Evolutionary conservation across 306 rosid species (phyloP).

Genomic region (Lablab purpureus): DNA sequence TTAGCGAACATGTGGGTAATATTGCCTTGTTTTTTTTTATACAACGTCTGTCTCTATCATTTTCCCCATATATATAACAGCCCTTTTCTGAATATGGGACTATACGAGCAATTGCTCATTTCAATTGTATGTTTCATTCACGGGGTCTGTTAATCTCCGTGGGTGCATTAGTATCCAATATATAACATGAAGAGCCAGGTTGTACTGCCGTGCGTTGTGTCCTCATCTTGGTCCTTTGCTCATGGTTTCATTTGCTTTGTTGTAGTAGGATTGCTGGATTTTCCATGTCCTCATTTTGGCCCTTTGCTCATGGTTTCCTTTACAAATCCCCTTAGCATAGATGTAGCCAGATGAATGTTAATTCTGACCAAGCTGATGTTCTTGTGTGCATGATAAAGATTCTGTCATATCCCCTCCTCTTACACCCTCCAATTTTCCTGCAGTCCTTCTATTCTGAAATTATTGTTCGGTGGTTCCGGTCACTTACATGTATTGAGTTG

Average conservation of each 20-base stretch:
- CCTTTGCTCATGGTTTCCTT: neutral
- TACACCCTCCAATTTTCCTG: too few species aligned
- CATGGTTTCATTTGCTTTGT: neutral
- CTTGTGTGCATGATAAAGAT: neutral
- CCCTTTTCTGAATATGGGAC: neutral
- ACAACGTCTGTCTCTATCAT: conserved; percentile 2
- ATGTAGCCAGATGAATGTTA: neutral
- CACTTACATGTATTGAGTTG: too few species aligned
- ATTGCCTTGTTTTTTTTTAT: neutral
- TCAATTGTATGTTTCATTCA: conserved; percentile 11
- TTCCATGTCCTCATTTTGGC: neutral
- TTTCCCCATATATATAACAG: neutral
- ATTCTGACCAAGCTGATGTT: neutral
- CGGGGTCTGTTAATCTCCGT: neutral
- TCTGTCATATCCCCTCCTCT: too few species aligned
- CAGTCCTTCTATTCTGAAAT: too few species aligned
- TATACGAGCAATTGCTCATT: neutral
- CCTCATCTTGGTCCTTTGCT: too few species aligned
- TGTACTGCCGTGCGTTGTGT: neutral
- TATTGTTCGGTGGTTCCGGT: too few species aligned
- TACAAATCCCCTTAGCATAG: neutral
- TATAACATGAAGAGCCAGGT: conserved; percentile 7
- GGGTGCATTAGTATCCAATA: neutral
- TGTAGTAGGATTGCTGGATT: neutral
- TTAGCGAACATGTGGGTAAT: neutral